A percentile compares a stretch with the other conserved stretches of the same genome.
phyloP scores from a whole-genome alignment of 2,329 filamentous ascomycete genomes.

The Penicillium glabrum region DNA sequence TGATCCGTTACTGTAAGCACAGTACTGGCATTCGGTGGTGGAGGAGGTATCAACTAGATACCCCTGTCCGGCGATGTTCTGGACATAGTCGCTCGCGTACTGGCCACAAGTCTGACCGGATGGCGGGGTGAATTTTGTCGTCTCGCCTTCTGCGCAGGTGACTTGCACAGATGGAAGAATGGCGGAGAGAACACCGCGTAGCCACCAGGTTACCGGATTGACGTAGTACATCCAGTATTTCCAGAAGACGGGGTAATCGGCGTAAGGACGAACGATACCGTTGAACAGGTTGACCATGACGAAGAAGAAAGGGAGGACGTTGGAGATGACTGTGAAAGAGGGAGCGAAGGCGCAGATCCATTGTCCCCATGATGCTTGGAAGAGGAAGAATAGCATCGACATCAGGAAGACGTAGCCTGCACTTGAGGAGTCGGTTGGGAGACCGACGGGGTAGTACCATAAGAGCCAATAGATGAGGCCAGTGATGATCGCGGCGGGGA shows the following conservation, averaged over 20 bases:
- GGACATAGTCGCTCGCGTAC: constrained; percentile 64
- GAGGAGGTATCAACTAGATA: constrained; percentile 65
- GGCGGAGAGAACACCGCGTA: constrained; percentile 67
- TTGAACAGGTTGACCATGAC: constrained; percentile 76
- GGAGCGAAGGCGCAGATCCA: constrained; percentile 84
- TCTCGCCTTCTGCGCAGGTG: constrained; percentile 56
- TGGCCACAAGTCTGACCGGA: constrained; percentile 61
- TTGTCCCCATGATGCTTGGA: constrained; percentile 74
- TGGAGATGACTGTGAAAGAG: constrained; percentile 74
- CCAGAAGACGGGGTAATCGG: constrained; percentile 67
- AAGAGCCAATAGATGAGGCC: constrained; percentile 68
- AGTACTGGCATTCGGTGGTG: constrained; percentile 65
- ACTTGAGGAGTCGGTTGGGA: constrained; percentile 63
- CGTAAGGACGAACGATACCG: constrained; percentile 71
- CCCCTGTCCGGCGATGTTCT: constrained; percentile 49
- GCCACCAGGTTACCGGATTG: constrained; percentile 70
- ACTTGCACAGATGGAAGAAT: constrained; percentile 57
- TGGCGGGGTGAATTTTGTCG: constrained; percentile 65
- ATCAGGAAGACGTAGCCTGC: constrained; percentile 78
- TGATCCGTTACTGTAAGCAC: constrained; percentile 63
- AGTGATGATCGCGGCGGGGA: constrained; percentile 67
- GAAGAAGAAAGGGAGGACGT: constrained; percentile 77
- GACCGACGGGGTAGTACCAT: constrained; percentile 75
- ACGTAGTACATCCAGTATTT: constrained; percentile 69
- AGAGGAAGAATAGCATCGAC: constrained; percentile 74